Evolutionary conservation across 228 moss, liverwort and hornwort species (phyloP).

Genomic region (Sphagnum fallax): DNA sequence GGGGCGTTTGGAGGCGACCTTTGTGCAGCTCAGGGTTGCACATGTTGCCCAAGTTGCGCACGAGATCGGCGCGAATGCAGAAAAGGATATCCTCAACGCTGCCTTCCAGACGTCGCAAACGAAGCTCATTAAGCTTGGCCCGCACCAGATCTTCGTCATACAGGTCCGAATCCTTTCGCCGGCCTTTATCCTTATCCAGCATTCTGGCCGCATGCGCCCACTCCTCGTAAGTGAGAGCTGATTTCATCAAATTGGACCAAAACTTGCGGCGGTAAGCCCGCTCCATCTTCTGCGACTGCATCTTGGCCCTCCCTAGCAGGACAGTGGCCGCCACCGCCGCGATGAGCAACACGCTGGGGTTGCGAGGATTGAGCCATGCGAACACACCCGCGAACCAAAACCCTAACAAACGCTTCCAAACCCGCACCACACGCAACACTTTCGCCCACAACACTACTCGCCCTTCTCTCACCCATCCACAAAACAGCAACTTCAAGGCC

Average conservation of each 20-base stretch:
- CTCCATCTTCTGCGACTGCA: conserved; percentile 55
- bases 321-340: conserved; percentile 56
- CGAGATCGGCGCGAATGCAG: conserved; percentile 89
- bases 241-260: conserved; percentile 90
- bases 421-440: conserved; percentile 25
- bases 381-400: conserved; percentile 20
- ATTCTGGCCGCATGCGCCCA: conserved; percentile 91
- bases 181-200: conserved; percentile 59
- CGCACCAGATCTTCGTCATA: conserved; percentile 85
- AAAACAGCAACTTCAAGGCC: conserved; percentile 64
- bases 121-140: conserved; percentile 72
- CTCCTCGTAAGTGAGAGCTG: conserved; percentile 87
- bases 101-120: conserved; percentile 75
- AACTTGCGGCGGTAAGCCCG: conserved; percentile 67
- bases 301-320: conserved; percentile 54
- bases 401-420: conserved; percentile 26
- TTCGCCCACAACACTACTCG: conserved; percentile 19
- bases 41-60: conserved; percentile 94
- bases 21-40: conserved; percentile 97
- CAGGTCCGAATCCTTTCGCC: conserved; percentile 68
- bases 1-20: conserved; percentile 82
- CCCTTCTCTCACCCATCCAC: conserved; percentile 40
- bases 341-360: conserved; percentile 69
- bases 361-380: conserved; percentile 62
- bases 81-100: conserved; percentile 91